Evolutionary conservation across 768 basidiomycete genomes (phyloP).

Genomic region (Sarcomyxa edulis): DNA sequence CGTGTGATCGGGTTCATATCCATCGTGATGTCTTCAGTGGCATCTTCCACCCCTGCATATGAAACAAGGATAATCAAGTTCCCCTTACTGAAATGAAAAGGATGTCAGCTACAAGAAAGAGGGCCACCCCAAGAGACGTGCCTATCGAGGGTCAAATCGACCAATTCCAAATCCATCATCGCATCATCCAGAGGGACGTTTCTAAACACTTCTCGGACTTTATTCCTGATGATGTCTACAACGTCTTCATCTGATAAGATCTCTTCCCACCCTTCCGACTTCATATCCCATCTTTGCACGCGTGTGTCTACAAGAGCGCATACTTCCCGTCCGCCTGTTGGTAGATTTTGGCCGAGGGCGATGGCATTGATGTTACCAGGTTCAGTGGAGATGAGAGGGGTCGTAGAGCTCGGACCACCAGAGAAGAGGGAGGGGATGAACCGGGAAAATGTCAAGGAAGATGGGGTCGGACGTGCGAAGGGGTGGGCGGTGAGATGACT

Average conservation of each 20-base stretch:
- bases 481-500: constrained; percentile 50
- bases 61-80: constrained; percentile 62
- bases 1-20: constrained; percentile 45
- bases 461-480: constrained; percentile 55
- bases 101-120: not conserved
- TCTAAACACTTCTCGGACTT: constrained; percentile 38
- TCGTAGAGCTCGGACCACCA: constrained; percentile 22
- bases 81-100: constrained; percentile 30
- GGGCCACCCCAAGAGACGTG: constrained; percentile 22
- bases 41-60: constrained; percentile 53
- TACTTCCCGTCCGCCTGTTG: constrained; percentile 44
- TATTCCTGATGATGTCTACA: constrained; percentile 38
- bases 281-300: constrained; percentile 68
- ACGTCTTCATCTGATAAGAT: constrained; percentile 52
- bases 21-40: constrained; percentile 27
- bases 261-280: constrained; percentile 67
- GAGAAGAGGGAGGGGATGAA: constrained; percentile 37
- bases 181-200: constrained; percentile 32
- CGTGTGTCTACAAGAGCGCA: constrained; percentile 67
- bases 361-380: constrained; percentile 64
- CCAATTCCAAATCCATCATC: constrained; percentile 64
- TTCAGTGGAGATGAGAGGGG: constrained; percentile 28
- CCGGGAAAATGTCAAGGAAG: constrained; percentile 34
- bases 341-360: constrained; percentile 38
- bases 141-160: constrained; percentile 64